Evolutionary conservation across 768 basidiomycete genomes (phyloP).

Genomic region (Floccularia luteovirens): DNA sequence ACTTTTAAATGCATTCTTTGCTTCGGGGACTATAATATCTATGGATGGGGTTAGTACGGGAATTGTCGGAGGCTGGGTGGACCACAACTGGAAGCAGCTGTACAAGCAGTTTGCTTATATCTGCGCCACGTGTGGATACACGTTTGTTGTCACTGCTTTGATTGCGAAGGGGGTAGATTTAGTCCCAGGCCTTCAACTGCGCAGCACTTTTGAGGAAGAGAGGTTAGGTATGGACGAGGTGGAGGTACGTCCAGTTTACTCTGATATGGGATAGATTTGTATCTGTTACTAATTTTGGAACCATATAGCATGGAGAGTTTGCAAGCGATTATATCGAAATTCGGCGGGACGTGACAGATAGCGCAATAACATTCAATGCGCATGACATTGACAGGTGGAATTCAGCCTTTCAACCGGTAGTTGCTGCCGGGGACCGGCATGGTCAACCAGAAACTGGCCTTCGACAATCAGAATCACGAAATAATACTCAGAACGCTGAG

Average conservation of each 20-base stretch:
- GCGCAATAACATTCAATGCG: slow-evolving; percentile 17
- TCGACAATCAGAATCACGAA: not conserved
- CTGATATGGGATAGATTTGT: not conserved
- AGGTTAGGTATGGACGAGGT: slow-evolving; percentile 62
- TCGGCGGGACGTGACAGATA: slow-evolving; percentile 54
- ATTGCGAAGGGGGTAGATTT: slow-evolving; percentile 50
- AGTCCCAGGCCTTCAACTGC: slow-evolving; percentile 51
- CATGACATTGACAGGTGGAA: slow-evolving; percentile 2
- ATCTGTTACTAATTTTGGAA: not conserved
- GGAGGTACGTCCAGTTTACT: slow-evolving; percentile 36
- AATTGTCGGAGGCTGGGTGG: slow-evolving; percentile 61
- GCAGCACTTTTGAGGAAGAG: slow-evolving; percentile 49
- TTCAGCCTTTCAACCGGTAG: slow-evolving; percentile 13
- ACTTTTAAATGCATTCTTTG: slow-evolving; percentile 69
- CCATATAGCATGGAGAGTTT: slow-evolving; percentile 59
- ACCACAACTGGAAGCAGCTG: slow-evolving; percentile 72
- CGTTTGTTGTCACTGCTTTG: slow-evolving; percentile 53
- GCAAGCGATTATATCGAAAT: slow-evolving; percentile 66
- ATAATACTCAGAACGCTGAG: not conserved
- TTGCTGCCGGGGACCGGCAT: slow-evolving; percentile 30
- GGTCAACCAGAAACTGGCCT: slow-evolving; percentile 25
- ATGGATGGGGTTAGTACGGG: slow-evolving; percentile 60
- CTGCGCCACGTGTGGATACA: slow-evolving; percentile 48
- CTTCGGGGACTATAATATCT: slow-evolving; percentile 49
- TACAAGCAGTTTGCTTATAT: slow-evolving; percentile 71